Conservation (phyloP, 140 eudicot species). For the Anethum foeniculum region DNA sequence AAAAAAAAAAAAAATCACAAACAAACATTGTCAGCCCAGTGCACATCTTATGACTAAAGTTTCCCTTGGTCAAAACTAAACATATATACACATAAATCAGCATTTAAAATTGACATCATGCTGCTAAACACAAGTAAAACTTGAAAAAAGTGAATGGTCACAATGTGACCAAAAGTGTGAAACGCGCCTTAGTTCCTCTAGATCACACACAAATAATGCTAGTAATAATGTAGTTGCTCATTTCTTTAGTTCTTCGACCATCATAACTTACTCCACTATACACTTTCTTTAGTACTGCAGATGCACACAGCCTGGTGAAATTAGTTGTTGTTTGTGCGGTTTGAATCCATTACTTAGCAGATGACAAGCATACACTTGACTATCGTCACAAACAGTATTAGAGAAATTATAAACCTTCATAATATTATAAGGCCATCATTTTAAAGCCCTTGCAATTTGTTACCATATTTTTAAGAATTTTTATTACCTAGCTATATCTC, state of each 20-base stretch:
- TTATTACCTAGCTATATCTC: not conserved
- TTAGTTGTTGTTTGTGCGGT: not conserved
- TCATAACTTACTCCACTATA: not conserved
- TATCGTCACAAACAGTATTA: not conserved
- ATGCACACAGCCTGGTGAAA: not conserved
- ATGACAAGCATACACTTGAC: not conserved
- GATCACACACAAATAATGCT: not conserved
- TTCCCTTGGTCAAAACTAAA: not conserved
- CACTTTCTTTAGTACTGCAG: not conserved
- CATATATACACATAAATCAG: not conserved
- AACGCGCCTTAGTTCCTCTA: not conserved
- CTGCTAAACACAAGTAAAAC: slow-evolving; percentile 5
- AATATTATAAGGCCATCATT: not conserved
- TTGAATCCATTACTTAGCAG: not conserved
- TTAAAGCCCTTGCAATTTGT: not conserved
- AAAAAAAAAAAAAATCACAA: no score
- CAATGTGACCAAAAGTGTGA: slow-evolving; percentile 5
- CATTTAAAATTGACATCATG: slow-evolving; percentile 1
- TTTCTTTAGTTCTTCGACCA: not conserved
- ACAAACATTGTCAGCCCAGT: not conserved
- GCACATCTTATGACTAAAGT: not conserved
- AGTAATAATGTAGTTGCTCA: not conserved
- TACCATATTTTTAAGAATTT: not conserved
- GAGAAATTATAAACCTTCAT: not conserved
- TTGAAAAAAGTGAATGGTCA: not conserved